These are phyloP conservation scores for Ophiostoma tasmaniense DNA, from an alignment of 2,329 filamentous ascomycete species.

Conservation along the genomic window DNA sequence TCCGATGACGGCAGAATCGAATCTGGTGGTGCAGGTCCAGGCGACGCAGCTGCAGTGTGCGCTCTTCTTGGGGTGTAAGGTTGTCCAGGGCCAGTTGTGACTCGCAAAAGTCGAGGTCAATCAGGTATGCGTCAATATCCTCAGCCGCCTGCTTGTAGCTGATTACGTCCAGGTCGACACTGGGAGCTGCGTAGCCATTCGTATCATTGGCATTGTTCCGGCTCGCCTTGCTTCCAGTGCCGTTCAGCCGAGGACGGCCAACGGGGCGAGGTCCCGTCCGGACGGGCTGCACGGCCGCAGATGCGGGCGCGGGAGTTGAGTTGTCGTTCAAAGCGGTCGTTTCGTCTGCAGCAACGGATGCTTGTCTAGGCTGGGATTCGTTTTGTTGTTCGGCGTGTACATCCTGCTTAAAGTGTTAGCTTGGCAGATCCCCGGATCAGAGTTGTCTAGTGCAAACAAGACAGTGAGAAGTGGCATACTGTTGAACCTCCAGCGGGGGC, in stretches of 20 bases:
- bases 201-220: not conserved
- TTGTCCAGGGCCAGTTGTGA: slow-evolving; percentile 28
- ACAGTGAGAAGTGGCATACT: not conserved
- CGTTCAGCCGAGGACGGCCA: slow-evolving; percentile 1
- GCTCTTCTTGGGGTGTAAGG: slow-evolving; percentile 34
- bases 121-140: slow-evolving; percentile 35
- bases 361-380: not conserved
- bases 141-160: slow-evolving; percentile 33
- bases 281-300: not conserved
- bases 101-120: slow-evolving; percentile 36
- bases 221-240: not conserved
- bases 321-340: not conserved
- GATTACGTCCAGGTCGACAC: slow-evolving; percentile 26
- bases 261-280: slow-evolving; percentile 3
- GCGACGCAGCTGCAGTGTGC: slow-evolving; percentile 35
- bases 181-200: slow-evolving; percentile 14
- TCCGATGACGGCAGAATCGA: slow-evolving; percentile 34
- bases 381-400: not conserved
- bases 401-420: not conserved
- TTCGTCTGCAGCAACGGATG: not conserved
- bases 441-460: not conserved
- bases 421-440: not conserved
- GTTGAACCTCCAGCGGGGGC: not conserved
- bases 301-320: not conserved
- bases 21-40: slow-evolving; percentile 39